Conservation (phyloP, 805 yeast species). For the Starmerella floricola region DNA sequence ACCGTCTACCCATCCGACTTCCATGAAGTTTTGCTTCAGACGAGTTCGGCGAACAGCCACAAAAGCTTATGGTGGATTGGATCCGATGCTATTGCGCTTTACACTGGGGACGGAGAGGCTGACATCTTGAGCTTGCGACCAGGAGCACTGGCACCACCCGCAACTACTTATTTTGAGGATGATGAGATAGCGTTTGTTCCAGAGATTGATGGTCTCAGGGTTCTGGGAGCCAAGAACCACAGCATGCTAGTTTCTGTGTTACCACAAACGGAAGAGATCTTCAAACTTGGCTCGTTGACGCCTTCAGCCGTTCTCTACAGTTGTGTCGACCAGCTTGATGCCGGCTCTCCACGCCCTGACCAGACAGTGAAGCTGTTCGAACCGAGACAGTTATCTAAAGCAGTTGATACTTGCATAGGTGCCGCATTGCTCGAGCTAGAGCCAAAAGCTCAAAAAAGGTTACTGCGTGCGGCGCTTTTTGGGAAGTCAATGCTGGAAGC, state of each 20-base stretch:
- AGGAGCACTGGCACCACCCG: background rate
- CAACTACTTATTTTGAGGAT: conserved; percentile 28
- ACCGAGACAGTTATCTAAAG: conserved; percentile 38
- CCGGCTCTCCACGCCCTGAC: conserved; percentile 68
- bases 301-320: conserved; percentile 76
- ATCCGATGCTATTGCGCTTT: conserved; percentile 59
- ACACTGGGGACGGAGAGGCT: conserved; percentile 2
- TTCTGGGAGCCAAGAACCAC: conserved; percentile 45
- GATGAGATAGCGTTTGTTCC: conserved; percentile 34
- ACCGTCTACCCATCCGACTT: conserved; percentile 11
- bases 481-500: conserved; percentile 54
- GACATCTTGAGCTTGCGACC: conserved; percentile 29
- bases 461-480: conserved; percentile 70
- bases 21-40: background rate
- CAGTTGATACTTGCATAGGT: conserved; percentile 57
- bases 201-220: conserved; percentile 57
- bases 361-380: conserved; percentile 52
- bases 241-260: conserved; percentile 57
- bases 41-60: background rate
- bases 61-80: conserved; percentile 56
- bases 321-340: conserved; percentile 53
- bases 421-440: conserved; percentile 74
- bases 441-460: conserved; percentile 63
- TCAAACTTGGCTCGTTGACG: conserved; percentile 70
- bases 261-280: conserved; percentile 44